These are phyloP conservation scores for Aspergillus egyptiacus DNA, from an alignment of 495 filamentous ascomycete species.

Conservation along the genomic window DNA sequence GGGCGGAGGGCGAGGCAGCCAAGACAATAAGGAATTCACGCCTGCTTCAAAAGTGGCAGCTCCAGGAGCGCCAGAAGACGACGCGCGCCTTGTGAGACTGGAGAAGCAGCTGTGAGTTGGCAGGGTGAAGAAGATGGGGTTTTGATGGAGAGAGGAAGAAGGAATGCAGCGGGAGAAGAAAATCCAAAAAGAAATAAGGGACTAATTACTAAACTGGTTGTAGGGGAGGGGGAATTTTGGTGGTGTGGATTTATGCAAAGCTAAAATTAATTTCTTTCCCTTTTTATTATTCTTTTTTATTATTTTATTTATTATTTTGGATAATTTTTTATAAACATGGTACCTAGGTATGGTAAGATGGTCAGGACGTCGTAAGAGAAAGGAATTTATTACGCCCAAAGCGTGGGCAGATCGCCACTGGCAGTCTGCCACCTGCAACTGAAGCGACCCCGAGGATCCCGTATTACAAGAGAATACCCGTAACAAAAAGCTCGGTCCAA, in stretches of 20 bases:
- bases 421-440: not conserved
- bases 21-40: conserved; percentile 23
- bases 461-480: too few species aligned
- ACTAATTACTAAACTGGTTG: conserved; percentile 3
- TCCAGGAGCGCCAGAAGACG: conserved; percentile 32
- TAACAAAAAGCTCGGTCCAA: conserved; percentile 22
- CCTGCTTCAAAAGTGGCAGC: conserved; percentile 31
- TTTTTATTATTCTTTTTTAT: conserved; percentile 1
- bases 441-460: too few species aligned
- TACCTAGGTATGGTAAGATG: conserved; percentile 9
- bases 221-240: conserved; percentile 13
- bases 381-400: not conserved
- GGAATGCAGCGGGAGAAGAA: conserved; percentile 23
- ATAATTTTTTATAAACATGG: not conserved
- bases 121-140: conserved; percentile 17
- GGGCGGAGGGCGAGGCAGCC: conserved; percentile 27
- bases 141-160: conserved; percentile 19
- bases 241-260: conserved; percentile 13
- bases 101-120: conserved; percentile 22
- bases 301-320: conserved; percentile 6
- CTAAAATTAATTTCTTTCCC: conserved; percentile 13
- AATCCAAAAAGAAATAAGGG: conserved; percentile 22
- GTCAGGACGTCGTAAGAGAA: conserved; percentile 12
- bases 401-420: not conserved
- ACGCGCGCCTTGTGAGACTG: conserved; percentile 26